Percentiles rank a stretch among this genome's conserved stretches.
Evolutionary conservation across 768 basidiomycete genomes (phyloP).

Genomic region (Tylopilus vinaceipallidus): DNA sequence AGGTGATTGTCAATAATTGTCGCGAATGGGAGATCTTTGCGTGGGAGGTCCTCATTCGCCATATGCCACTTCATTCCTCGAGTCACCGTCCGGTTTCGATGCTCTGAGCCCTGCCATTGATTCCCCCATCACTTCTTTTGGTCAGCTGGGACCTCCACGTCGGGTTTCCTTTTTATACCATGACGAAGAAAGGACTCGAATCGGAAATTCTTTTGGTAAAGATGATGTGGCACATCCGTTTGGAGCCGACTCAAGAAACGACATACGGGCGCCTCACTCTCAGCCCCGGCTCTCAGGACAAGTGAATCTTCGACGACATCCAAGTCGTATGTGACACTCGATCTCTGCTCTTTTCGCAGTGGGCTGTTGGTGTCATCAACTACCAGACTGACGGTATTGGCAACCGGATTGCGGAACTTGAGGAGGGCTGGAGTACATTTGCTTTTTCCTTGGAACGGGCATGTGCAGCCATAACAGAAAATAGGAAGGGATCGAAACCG

Average conservation of each 20-base stretch:
- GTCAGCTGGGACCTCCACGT: constrained; percentile 7
- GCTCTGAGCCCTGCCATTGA: not conserved
- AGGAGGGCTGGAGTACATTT: constrained; percentile 16
- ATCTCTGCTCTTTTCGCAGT: constrained; percentile 22
- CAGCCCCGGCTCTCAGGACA: constrained; percentile 11
- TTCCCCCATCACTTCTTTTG: not conserved
- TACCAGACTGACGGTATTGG: constrained; percentile 20
- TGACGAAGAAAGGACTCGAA: constrained; percentile 24
- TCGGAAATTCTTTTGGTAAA: constrained; percentile 21
- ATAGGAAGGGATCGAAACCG: constrained; percentile 21
- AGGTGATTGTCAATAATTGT: constrained; percentile 16
- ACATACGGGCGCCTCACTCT: constrained; percentile 12
- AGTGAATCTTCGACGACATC: constrained; percentile 16
- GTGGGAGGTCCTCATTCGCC: constrained; percentile 23
- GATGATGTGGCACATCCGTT: constrained; percentile 20
- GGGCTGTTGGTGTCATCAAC: constrained; percentile 26
- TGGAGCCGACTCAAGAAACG: constrained; percentile 8
- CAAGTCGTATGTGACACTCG: constrained; percentile 15
- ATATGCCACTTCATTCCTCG: constrained; percentile 18
- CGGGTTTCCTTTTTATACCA: constrained; percentile 21
- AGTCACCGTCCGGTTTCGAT: constrained; percentile 19
- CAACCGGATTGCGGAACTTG: constrained; percentile 13
- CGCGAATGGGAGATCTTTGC: constrained; percentile 22
- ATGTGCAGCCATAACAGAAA: constrained; percentile 19
- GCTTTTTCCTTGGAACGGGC: constrained; percentile 22